Evolutionary conservation across 805 yeast species (phyloP).

Genomic region (Hanseniaspora vineae): DNA sequence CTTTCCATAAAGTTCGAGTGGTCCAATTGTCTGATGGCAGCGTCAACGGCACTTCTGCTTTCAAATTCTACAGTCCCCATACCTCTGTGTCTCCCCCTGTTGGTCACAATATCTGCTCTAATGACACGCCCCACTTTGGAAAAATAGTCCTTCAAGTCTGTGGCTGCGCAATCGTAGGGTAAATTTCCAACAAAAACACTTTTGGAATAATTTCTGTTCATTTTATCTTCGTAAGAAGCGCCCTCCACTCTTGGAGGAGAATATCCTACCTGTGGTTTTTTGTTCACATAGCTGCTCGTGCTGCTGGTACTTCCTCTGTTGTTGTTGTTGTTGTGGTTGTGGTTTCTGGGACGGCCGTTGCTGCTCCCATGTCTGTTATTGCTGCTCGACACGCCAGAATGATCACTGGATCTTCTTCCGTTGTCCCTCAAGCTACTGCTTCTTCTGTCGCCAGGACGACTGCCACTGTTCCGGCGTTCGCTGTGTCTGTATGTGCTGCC

Average conservation of each 20-base stretch:
- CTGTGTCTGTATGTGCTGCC: too few species aligned
- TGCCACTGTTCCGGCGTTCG: too few species aligned
- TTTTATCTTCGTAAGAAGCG: conserved; percentile 25
- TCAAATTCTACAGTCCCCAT: conserved; percentile 86
- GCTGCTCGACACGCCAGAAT: too few species aligned
- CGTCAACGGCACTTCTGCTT: conserved; percentile 46
- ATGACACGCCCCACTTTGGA: conserved; percentile 50
- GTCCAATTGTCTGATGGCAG: conserved; percentile 59
- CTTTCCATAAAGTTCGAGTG: conserved; percentile 58
- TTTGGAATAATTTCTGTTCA: conserved; percentile 49
- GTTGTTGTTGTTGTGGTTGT: conserved; percentile 9
- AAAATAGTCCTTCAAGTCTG: conserved; percentile 48
- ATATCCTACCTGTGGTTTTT: conserved; percentile 5
- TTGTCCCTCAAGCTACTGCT: too few species aligned
- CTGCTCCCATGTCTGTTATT: too few species aligned
- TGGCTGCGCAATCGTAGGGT: conserved; percentile 49
- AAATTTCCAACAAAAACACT: conserved; percentile 65
- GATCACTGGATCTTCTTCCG: too few species aligned
- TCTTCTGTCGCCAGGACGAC: too few species aligned
- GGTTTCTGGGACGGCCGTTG: too few species aligned
- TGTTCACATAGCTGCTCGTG: background rate
- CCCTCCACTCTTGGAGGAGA: conserved; percentile 4
- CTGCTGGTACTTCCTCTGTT: conserved; percentile 14
- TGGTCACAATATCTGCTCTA: conserved; percentile 71
- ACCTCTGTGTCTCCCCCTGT: conserved; percentile 72